Conservation (phyloP, 129 eudicot genomes). For the Flaveria robusta region DNA sequence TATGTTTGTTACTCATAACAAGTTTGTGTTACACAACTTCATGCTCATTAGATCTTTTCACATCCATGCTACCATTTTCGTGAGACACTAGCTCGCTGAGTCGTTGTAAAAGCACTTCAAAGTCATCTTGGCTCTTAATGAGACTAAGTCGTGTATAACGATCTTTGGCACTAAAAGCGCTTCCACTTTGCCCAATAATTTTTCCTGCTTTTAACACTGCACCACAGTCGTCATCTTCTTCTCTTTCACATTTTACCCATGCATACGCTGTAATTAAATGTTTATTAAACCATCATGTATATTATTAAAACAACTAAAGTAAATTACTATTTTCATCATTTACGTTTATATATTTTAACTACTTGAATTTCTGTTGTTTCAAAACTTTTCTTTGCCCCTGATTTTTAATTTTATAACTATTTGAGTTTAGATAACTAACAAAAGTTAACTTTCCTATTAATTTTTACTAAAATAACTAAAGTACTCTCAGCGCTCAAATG, state of each 20-base stretch:
- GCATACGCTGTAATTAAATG: constrained; percentile 21
- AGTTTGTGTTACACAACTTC: too few species aligned
- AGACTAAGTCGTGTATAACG: constrained; percentile 65
- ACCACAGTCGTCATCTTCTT: constrained; percentile 55
- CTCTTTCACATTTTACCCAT: constrained; percentile 73
- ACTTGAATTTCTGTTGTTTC: too few species aligned
- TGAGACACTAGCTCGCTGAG: constrained; percentile 38
- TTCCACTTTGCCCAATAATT: constrained; percentile 56
- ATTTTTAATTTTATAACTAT: too few species aligned
- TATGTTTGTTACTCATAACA: too few species aligned
- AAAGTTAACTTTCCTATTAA: too few species aligned
- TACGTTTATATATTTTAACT: too few species aligned
- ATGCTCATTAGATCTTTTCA: constrained; percentile 15
- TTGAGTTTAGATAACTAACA: too few species aligned
- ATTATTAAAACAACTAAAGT: too few species aligned
- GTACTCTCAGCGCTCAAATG: too few species aligned
- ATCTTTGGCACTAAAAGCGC: constrained; percentile 35
- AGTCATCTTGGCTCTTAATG: constrained; percentile 62
- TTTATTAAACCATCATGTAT: neutral
- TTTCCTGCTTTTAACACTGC: constrained; percentile 51
- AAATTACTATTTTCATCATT: too few species aligned
- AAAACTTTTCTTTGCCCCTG: too few species aligned
- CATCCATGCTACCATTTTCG: constrained; percentile 35
- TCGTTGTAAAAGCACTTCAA: constrained; percentile 45
- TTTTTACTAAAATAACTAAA: too few species aligned